phyloP scores from a whole-genome alignment of 306 rosid species.

The Medicago truncatula region DNA sequence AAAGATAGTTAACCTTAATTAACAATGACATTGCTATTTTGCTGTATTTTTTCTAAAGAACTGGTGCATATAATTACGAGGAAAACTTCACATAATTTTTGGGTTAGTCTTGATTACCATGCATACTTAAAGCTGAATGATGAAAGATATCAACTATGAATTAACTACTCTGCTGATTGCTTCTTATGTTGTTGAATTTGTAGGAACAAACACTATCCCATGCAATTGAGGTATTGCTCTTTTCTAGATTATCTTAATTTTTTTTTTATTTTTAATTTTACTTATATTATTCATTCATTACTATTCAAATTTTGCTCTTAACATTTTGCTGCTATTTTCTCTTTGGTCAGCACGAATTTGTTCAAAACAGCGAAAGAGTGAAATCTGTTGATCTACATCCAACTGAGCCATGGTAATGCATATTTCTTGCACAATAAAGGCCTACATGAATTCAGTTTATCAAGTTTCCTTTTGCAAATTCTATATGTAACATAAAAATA shows the following conservation, averaged over 20 bases:
- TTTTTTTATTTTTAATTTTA: too few species aligned
- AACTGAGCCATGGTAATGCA: slow-evolving; percentile 70
- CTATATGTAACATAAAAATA: not conserved
- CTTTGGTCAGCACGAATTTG: slow-evolving; percentile 56
- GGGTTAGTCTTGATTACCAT: too few species aligned
- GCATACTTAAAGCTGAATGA: too few species aligned
- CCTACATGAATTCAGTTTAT: not conserved
- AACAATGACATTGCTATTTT: too few species aligned
- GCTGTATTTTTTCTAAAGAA: too few species aligned
- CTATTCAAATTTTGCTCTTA: not conserved
- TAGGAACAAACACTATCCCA: slow-evolving; percentile 52
- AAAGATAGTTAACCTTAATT: too few species aligned
- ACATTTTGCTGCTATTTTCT: slow-evolving; percentile 32
- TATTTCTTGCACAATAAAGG: not conserved
- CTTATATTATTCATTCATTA: not conserved
- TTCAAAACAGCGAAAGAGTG: slow-evolving; percentile 66
- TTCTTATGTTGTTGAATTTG: slow-evolving; percentile 30
- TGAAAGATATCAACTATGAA: not conserved
- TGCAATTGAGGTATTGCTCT: slow-evolving; percentile 56
- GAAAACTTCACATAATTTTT: too few species aligned
- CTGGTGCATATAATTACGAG: too few species aligned
- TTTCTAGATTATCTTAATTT: not conserved
- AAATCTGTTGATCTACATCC: slow-evolving; percentile 75
- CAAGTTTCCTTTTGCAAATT: not conserved
- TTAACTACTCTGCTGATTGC: slow-evolving; percentile 27